phyloP scores from a whole-genome alignment of 225 moss, liverwort and hornwort species.

The Bryum argenteum region DNA sequence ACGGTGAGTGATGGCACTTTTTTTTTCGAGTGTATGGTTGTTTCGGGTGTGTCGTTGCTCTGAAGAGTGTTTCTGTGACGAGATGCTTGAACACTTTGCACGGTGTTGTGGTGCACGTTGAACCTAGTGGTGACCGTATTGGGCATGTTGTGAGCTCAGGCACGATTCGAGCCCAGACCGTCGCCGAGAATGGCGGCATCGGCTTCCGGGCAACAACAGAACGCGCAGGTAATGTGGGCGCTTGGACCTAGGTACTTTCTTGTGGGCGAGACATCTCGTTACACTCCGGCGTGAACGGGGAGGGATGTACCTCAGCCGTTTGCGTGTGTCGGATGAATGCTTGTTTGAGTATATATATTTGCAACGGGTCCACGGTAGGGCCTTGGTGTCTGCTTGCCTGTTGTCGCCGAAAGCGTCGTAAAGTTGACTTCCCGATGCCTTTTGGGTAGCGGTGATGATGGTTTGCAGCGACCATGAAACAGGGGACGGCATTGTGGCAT shows the following conservation, averaged over 20 bases:
- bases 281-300: too few species aligned
- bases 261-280: not conserved
- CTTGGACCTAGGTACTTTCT: slow-evolving; percentile 8
- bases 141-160: slow-evolving; percentile 53
- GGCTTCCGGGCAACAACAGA: slow-evolving; percentile 63
- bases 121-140: not conserved
- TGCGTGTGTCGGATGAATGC: not conserved
- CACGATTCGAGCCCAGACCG: slow-evolving; percentile 51
- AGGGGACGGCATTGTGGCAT: not conserved
- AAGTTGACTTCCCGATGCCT: not conserved
- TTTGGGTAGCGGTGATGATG: not conserved
- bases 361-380: not conserved
- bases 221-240: slow-evolving; percentile 51
- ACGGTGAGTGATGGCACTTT: slow-evolving; percentile 47
- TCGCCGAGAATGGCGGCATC: slow-evolving; percentile 50
- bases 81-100: slow-evolving; percentile 5
- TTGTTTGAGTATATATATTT: not conserved
- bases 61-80: not conserved
- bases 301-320: not conserved
- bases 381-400: slow-evolving; percentile 2
- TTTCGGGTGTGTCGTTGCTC: slow-evolving; percentile 9
- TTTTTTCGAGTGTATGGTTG: not conserved
- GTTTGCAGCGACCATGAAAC: not conserved
- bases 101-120: slow-evolving; percentile 13
- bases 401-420: not conserved